Conservation (phyloP, 2,329 filamentous ascomycete genomes). For the Ascochyta pisi region DNA sequence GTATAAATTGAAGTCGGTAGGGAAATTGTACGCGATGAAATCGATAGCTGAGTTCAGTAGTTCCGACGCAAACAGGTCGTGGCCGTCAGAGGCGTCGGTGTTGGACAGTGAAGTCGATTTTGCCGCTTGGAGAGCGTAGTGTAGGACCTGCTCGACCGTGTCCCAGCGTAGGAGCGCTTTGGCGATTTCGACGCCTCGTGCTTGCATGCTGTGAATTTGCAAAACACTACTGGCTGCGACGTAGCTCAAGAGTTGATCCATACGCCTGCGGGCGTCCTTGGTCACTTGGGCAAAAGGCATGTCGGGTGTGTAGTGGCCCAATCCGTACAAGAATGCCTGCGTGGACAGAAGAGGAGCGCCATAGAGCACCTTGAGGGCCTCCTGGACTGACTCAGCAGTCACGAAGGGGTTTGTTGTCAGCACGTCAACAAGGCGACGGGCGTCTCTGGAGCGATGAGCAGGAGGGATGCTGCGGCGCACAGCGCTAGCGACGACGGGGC, state of each 20-base stretch:
- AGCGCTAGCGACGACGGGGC: conserved; percentile 42
- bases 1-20: conserved; percentile 66
- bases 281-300: conserved; percentile 29
- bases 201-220: conserved; percentile 61
- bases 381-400: conserved; percentile 39
- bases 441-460: conserved; percentile 32
- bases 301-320: conserved; percentile 37
- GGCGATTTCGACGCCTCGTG: conserved; percentile 67
- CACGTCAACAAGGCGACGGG: conserved; percentile 36
- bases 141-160: conserved; percentile 66
- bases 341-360: conserved; percentile 41
- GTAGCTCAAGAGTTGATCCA: conserved; percentile 61
- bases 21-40: conserved; percentile 68
- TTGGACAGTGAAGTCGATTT: conserved; percentile 19
- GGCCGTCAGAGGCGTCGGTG: conserved; percentile 38
- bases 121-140: conserved; percentile 63
- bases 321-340: conserved; percentile 38
- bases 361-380: conserved; percentile 48
- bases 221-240: conserved; percentile 68
- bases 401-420: conserved; percentile 37
- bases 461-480: conserved; percentile 31
- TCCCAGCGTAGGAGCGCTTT: conserved; percentile 66
- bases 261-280: conserved; percentile 44
- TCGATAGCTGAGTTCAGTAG: conserved; percentile 64
- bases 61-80: conserved; percentile 62